Conservation (phyloP, 441 rosid genomes). For the Geranium incanum region DNA sequence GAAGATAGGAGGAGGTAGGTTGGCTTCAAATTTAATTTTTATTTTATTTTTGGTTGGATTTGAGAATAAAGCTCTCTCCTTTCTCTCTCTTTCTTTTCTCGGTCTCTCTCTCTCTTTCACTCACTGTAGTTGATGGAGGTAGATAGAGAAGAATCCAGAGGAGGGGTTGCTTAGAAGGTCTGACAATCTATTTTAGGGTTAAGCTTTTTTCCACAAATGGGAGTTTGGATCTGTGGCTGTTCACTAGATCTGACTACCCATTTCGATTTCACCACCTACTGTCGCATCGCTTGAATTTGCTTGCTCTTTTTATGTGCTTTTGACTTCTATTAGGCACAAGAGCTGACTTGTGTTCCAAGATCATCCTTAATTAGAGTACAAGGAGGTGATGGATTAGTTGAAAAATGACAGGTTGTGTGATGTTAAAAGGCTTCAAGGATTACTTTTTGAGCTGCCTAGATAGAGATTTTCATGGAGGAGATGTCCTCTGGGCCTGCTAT, state of each 20-base stretch:
- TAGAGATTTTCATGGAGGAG: conserved; percentile 59
- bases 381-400: conserved; percentile 32
- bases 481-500: conserved; percentile 42
- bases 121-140: conserved; percentile 34
- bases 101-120: conserved; percentile 15
- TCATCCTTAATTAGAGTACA: conserved; percentile 29
- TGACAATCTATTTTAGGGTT: conserved; percentile 17
- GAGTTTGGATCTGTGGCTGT: conserved; percentile 34
- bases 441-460: conserved; percentile 35
- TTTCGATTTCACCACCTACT: conserved; percentile 29
- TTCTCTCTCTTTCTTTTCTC: conserved; percentile 7
- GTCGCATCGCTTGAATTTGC: conserved; percentile 26
- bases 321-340: conserved; percentile 35
- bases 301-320: conserved; percentile 17
- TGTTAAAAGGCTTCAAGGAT: conserved; percentile 33
- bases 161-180: conserved; percentile 27
- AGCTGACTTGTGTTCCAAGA: conserved; percentile 33
- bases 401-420: conserved; percentile 46
- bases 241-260: conserved; percentile 38
- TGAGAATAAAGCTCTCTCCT: conserved; percentile 9
- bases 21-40: conserved; percentile 23
- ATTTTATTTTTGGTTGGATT: conserved; percentile 19
- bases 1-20: conserved; percentile 22
- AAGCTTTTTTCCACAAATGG: conserved; percentile 22
- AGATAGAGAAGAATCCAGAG: conserved; percentile 38